Conservation (phyloP, 2,329 filamentous ascomycete species). For the Claviceps digitariae region DNA sequence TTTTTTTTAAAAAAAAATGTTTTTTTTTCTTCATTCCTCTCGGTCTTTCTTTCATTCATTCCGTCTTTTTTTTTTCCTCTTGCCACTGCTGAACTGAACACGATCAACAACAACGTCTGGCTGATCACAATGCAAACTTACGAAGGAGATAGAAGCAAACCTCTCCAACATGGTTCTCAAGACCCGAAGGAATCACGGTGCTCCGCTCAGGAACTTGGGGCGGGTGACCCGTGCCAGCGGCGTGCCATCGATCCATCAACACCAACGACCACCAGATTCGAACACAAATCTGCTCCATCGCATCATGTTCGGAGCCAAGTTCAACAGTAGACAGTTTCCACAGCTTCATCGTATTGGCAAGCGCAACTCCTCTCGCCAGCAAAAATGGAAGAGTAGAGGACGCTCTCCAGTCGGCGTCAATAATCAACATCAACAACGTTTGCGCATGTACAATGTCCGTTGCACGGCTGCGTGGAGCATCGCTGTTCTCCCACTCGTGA, state of each 20-base stretch:
- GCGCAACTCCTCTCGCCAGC: constrained; percentile 50
- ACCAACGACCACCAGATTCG: constrained; percentile 62
- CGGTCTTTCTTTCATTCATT: neutral
- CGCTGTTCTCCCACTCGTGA: constrained; percentile 36
- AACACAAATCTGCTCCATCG: constrained; percentile 46
- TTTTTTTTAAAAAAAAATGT: neutral
- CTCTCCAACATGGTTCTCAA: constrained; percentile 48
- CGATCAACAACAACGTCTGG: neutral
- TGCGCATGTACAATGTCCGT: constrained; percentile 49
- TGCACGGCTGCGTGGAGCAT: constrained; percentile 22
- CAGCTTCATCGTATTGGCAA: constrained; percentile 52
- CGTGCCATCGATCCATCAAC: constrained; percentile 60
- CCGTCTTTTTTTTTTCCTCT: neutral
- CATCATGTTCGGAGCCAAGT: constrained; percentile 39
- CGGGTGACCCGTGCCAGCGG: constrained; percentile 50
- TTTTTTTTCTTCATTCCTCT: neutral
- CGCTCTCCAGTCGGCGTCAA: constrained; percentile 45
- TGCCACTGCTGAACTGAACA: neutral
- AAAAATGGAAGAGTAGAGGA: constrained; percentile 36
- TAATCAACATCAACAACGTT: constrained; percentile 49
- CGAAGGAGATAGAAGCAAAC: constrained; percentile 50
- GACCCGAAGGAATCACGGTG: constrained; percentile 44
- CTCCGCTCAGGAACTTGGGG: constrained; percentile 48
- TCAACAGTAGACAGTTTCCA: constrained; percentile 30
- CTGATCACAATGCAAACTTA: constrained; percentile 24